A percentile compares a stretch with the other conserved stretches of the same genome.
Evolutionary conservation across 2,329 filamentous ascomycete species (phyloP).

Genomic region (Emericellopsis atlantica): DNA sequence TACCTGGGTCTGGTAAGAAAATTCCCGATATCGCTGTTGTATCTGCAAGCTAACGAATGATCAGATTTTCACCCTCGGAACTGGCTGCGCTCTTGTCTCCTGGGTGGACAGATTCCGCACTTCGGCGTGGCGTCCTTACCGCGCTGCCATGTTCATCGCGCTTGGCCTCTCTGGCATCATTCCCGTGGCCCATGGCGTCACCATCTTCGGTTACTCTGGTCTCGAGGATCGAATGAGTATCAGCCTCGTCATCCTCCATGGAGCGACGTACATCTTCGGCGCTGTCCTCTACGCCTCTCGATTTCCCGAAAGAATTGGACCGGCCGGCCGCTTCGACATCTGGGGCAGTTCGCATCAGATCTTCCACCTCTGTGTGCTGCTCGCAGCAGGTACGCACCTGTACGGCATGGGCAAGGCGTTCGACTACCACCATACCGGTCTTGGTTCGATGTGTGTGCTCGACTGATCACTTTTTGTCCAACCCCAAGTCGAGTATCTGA

Average conservation of each 20-base stretch:
- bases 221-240: conserved; percentile 67
- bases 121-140: conserved; percentile 70
- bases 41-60: conserved; percentile 6
- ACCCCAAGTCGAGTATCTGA: conserved; percentile 52
- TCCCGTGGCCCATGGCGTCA: conserved; percentile 67
- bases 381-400: conserved; percentile 73
- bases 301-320: conserved; percentile 69
- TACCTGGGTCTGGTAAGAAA: conserved; percentile 35
- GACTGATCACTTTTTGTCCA: conserved; percentile 15
- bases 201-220: conserved; percentile 50
- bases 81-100: conserved; percentile 65
- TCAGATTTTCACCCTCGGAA: conserved; percentile 65
- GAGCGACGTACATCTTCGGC: conserved; percentile 72
- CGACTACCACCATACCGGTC: conserved; percentile 62
- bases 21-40: neutral
- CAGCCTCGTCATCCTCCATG: conserved; percentile 68
- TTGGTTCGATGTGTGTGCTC: conserved; percentile 35
- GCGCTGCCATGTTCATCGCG: conserved; percentile 78
- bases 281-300: conserved; percentile 76
- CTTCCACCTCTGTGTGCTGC: conserved; percentile 80
- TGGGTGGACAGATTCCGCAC: conserved; percentile 76
- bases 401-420: conserved; percentile 74
- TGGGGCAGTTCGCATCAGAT: conserved; percentile 93
- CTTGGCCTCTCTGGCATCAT: conserved; percentile 77
- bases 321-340: conserved; percentile 67